Conservation (phyloP, 2,329 filamentous ascomycete species). For the Mycosphaerella sp. region DNA sequence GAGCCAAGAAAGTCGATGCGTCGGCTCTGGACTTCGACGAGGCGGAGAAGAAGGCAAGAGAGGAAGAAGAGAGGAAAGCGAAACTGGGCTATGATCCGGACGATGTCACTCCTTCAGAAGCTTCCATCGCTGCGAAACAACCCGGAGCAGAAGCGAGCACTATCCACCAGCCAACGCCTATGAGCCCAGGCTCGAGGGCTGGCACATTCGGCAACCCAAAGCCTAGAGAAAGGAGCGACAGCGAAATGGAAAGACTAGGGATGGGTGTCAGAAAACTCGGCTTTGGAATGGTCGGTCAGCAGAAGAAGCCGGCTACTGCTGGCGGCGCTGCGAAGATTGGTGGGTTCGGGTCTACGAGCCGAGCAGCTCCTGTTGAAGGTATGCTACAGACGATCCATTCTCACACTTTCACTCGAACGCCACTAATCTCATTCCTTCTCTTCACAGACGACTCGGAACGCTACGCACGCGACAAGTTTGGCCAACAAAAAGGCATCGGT, state of each 20-base stretch:
- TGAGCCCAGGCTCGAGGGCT: conserved; percentile 55
- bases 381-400: neutral
- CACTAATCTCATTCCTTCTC: neutral
- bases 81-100: conserved; percentile 95
- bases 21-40: conserved; percentile 89
- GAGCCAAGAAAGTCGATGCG: conserved; percentile 66
- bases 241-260: conserved; percentile 80
- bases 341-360: conserved; percentile 69
- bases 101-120: conserved; percentile 47
- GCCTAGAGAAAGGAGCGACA: conserved; percentile 51
- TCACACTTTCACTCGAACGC: neutral
- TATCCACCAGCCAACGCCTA: conserved; percentile 68
- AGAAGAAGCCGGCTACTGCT: conserved; percentile 38
- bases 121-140: conserved; percentile 42
- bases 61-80: conserved; percentile 91
- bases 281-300: conserved; percentile 74
- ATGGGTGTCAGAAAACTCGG: conserved; percentile 82
- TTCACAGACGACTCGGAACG: conserved; percentile 63
- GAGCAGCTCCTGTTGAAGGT: conserved; percentile 60
- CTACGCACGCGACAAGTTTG: conserved; percentile 84
- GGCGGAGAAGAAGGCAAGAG: conserved; percentile 92
- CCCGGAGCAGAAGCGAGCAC: conserved; percentile 40
- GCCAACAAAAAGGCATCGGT: conserved; percentile 87
- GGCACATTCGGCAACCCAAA: conserved; percentile 47
- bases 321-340: conserved; percentile 51